Evolutionary conservation across 352 stramenopile species (phyloP), one percentile per base, ranked within the genome.

Genomic region (Lagenidium sp.): DNA sequence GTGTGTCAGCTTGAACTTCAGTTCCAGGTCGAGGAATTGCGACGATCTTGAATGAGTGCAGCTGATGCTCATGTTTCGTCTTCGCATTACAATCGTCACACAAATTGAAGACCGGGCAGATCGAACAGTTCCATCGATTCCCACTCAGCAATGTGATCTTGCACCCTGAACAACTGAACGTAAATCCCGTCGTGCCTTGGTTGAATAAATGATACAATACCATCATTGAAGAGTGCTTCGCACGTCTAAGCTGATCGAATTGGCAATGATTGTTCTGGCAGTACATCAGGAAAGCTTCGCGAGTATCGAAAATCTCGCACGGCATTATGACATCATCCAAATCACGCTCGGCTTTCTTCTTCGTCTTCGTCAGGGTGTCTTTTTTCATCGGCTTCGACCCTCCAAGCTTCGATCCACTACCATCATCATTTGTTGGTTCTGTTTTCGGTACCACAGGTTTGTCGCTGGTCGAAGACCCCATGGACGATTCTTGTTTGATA

Each of bases 131-230:
- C 77, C 91, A 98, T 18, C 93, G 82, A 45, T 97, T 95, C 5
- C 94, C 95, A 52, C 71, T 80, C n/a, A 97, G 65, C 53, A 99
- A 86, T 50, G 97, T 95, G 26, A 82, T 74, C 32, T 93, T 92
- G 64, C 95, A 99, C 12, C 85, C 75, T 3, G 80, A 90, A 66
- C 96, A 99, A 47, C 96, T 95, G 48, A 97, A 96, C 30, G 97
- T 94, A 71, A 98, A 99, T 30, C 97, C 97, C 10, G 95, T 97
- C 26, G 92, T 97, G 57, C 97, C 94, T 44, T 94, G 84, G 50
- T 96, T 95, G 54, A 95, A 88, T 55, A 90, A 60, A 46, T 92
- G 82, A 29, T 90, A 87, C 24, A 92, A 37, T 25, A 90, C 73
- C 71, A 86, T 92, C 80, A 87, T 87, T 31, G 75, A 88, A 42